These are phyloP conservation scores for Camellia granthamiana DNA, from an alignment of 148 eudicot species.

Conservation along the genomic window DNA sequence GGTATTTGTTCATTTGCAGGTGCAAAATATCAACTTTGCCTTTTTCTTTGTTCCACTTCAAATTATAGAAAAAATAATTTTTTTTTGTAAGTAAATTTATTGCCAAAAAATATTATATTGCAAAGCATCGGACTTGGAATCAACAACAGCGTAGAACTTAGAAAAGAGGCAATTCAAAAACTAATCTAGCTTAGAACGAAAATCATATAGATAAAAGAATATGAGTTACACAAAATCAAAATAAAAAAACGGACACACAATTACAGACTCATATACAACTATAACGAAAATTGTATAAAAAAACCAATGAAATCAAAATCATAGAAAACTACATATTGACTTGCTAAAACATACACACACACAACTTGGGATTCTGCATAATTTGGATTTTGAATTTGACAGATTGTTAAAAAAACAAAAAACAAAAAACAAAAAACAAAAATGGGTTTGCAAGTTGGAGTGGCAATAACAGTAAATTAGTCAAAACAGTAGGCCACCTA, in stretches of 20 bases:
- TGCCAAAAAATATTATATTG: too few relatives aligned
- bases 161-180: too few relatives aligned
- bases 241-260: not conserved
- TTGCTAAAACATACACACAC: not conserved
- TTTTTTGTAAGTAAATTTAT: too few relatives aligned
- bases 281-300: too few relatives aligned
- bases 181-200: too few relatives aligned
- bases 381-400: not conserved
- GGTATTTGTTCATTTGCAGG: not conserved
- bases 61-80: not conserved
- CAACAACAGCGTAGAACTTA: too few relatives aligned
- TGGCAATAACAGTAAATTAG: constrained; percentile 21
- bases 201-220: not conserved
- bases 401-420: not conserved
- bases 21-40: not conserved
- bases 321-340: not conserved
- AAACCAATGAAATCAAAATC: not conserved
- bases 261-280: too few relatives aligned
- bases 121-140: too few relatives aligned
- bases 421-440: too few relatives aligned
- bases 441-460: not conserved
- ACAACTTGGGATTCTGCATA: not conserved
- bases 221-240: not conserved
- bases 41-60: not conserved
- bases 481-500: constrained; percentile 25